A percentile compares a stretch with the other conserved stretches of the same genome.
Conservation (phyloP, 1,139 yeast species). For the Yamadazyma atlantica region DNA sequence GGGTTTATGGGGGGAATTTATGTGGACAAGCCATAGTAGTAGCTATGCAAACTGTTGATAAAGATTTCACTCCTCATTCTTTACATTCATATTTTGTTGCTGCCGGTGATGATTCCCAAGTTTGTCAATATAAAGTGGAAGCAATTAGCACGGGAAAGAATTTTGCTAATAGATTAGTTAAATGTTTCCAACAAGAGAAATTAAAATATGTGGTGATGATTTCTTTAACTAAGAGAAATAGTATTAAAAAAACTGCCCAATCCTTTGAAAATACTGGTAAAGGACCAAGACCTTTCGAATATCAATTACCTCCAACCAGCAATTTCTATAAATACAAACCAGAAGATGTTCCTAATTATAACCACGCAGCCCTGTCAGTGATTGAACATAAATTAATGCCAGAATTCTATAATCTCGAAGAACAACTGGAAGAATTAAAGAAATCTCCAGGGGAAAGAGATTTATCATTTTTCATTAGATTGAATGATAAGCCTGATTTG, state of each 20-base stretch:
- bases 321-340: constrained; percentile 26
- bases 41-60: constrained; percentile 28
- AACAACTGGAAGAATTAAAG: constrained; percentile 18
- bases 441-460: constrained; percentile 31
- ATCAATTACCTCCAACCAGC: constrained; percentile 29
- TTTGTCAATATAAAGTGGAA: constrained; percentile 33
- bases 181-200: constrained; percentile 28
- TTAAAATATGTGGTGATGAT: constrained; percentile 34
- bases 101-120: constrained; percentile 32
- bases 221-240: constrained; percentile 33
- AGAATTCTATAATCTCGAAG: constrained; percentile 22
- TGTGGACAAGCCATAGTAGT: constrained; percentile 43
- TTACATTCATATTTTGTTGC: constrained; percentile 42
- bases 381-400: constrained; percentile 31
- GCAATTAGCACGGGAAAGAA: constrained; percentile 31
- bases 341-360: constrained; percentile 18
- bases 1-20: constrained; percentile 44
- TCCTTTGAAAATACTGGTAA: constrained; percentile 15
- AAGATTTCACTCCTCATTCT: constrained; percentile 41
- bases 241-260: constrained; percentile 14
- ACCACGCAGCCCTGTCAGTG: constrained; percentile 17
- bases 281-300: constrained; percentile 33
- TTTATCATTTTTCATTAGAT: constrained; percentile 31
- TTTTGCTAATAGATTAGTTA: constrained; percentile 33
- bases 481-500: constrained; percentile 21